Evolutionary conservation across 306 rosid species (phyloP), one percentile per base, ranked within the genome.

Genomic region (Gastrolobium bilobum): DNA sequence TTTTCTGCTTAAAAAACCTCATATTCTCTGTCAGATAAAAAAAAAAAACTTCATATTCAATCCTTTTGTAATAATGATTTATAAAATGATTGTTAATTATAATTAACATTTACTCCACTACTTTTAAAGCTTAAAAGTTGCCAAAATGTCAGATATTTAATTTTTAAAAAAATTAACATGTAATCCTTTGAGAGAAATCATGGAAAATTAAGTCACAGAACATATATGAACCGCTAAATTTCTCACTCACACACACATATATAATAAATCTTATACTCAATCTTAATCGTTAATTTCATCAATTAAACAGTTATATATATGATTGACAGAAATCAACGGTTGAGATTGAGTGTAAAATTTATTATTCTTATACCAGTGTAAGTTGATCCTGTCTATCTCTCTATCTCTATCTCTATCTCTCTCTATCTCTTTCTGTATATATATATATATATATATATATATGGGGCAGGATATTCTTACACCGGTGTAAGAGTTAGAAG

Each of bases 41-140:
- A 1, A 20, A 20, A 20, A 57, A 29, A 10, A 1, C 31, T 58
- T 29, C 39, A 7, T 4, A 3, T 58, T 58, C n/a, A 35, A 9
- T 15, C 26, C 26, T 56, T 29, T 29, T 26, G 37, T 56, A 29
- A 5, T 9, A 13, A n/a, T 56, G 62, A 9, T 30, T 57, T n/a
- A 30, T 57, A 57, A 57, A 57, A 57, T 30, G 14, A 56, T 7
- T 59, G 34, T 59, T 59, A 33, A 33, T 59, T 40, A 59, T 59
- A 33, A 33, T 59, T 40, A 59, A 11, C 42, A 33, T 33, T 33
- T 10, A 33, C 34, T 58, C 39, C 31, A 8, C 38, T 57, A 20
- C 40, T 58, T 60, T 33, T 34, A 34, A 11, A 34, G 8, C 66
- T 60, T 33, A 13, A 30, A 31, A 30, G 64, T 60, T 60, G n/a